Base-by-base conservation (phyloP, 2,329 filamentous ascomycete genomes). In the Exophiala xenobiotica region DNA sequence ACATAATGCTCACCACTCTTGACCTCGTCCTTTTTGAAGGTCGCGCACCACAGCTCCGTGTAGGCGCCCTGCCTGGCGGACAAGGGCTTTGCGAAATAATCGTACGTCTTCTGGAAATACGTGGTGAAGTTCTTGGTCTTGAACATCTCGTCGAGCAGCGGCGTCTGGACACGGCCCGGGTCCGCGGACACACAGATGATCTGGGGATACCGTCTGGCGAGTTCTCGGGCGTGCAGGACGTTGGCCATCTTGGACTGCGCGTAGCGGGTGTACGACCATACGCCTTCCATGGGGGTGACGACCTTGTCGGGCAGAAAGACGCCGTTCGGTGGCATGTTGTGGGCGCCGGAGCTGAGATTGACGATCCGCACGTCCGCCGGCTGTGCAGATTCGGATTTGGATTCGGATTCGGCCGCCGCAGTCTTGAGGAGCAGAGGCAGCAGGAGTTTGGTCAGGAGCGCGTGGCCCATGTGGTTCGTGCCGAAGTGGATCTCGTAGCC, bases 401-500 rank as follows among this genome's bases (percentile, higher is more conserved):
- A 58, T 3, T 59, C 46, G 6, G 61, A 58, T 2, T n/a, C n/a
- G n/a, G n/a, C n/a, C n/a, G n/a, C n/a, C n/a, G 37, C 62, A 2
- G 65, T 66, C 14, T 57, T 57, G 19, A 63, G 55, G 4, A 73
- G 51, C 2, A 61, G 60, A 5, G 68, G 69, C 1, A 70, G 49
- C 7, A 77, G 59, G 2, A 68, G 63, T 49, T 70, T 65, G n/a
- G 70, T 63, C 9, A 79, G 64, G 2, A 75, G 67, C 4, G 75
- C 73, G 46, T 78, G 75, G 12, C 75, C 75, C 31, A 79, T 57
- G 59, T 78, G 74, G 49, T 79, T 80, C 1, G 70, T 74, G 1
- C 70, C 74, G 51, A 78, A 76, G 52, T 77, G 71, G 7, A 73
- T 56, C 58, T 79, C 77, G 51, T 76, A 78, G 11, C 75, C 75